Base-by-base conservation (phyloP, 345 rosid genomes). In the Eutrema japonicum region DNA sequence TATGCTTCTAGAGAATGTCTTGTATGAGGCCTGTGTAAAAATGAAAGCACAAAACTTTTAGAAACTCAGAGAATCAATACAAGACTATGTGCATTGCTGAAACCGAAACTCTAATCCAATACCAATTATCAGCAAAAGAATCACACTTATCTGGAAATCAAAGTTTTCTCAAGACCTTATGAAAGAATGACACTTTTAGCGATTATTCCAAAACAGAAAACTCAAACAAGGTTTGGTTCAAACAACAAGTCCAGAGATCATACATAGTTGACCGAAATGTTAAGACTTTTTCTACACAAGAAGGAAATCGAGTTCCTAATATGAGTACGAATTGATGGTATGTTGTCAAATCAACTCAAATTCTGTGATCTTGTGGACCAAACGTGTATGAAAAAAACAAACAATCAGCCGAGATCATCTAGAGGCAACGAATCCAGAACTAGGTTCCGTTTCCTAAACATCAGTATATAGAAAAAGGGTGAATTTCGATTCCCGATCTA, bases 1-100 rank as follows among this genome's bases (percentile, higher is more conserved):
- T 61, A 36, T 32, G 77, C 46, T 61, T 68, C 64, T 75, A 36
- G 42, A 68, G 74, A 43, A 18, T 54, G 37, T 64, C 66, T 64
- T 73, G 22, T 64, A 64, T 60, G 48, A 22, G 49, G 26, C 70
- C 69, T 75, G 56, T 27, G 48, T 18, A 26, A 4, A 14, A 52
- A 16, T 3, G 46, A 68, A 59, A 72, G 48, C 74, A 68, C 74
- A 52, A 60, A 43, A 52, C 43, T 7, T 51, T 60, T 60, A 68
- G 73, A 18, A 4, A 65, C 36, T 72, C 38, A 60, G n/a, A 71
- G 60, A 62, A 13, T 50, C 35, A 43, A 53, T 55, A 26, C 48
- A 64, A 33, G 55, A 65, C n/a, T 5, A 43, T 0, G 60, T 11
- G 9, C 0, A 37, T 36, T 1, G 11, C 37, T 22, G 36, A 53